These are phyloP conservation scores for Phytophthora kernoviae DNA, from an alignment of 352 stramenopile species.

Conservation along the genomic window DNA sequence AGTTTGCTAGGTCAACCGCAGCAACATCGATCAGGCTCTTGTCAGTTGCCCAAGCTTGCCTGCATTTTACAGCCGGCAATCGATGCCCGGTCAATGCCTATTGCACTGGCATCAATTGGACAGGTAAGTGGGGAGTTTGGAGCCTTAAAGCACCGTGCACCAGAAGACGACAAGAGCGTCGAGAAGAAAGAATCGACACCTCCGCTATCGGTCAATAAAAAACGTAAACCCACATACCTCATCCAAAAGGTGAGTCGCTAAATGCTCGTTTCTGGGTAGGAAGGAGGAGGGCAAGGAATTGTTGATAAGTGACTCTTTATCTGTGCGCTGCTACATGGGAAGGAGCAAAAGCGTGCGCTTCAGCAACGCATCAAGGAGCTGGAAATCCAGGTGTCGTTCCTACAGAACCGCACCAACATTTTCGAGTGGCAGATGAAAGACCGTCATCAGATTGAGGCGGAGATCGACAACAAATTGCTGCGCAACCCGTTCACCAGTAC, in stretches of 20 bases:
- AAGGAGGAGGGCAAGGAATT: too few relatives aligned
- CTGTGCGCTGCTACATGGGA: conserved; percentile 10
- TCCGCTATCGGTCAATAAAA: conserved; percentile 17
- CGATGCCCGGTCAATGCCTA: too few relatives aligned
- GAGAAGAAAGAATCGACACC: conserved; percentile 1
- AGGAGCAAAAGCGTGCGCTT: conserved; percentile 45
- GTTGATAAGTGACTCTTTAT: not conserved
- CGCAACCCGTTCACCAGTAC: conserved; percentile 37
- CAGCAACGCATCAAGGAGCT: conserved; percentile 39
- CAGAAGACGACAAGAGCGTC: conserved; percentile 16
- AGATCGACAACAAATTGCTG: conserved; percentile 41
- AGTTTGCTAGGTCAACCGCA: too few relatives aligned
- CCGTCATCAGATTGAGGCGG: conserved; percentile 24
- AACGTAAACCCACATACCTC: conserved; percentile 48
- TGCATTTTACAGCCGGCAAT: too few relatives aligned
- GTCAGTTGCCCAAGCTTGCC: too few relatives aligned
- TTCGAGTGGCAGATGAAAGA: conserved; percentile 35
- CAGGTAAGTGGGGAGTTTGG: too few relatives aligned
- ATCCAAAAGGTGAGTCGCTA: conserved; percentile 37
- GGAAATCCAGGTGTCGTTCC: conserved; percentile 35
- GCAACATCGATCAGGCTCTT: too few relatives aligned
- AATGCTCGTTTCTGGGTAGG: too few relatives aligned
- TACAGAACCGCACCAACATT: conserved; percentile 34
- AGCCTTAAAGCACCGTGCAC: conserved; percentile 23
- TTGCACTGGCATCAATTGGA: too few relatives aligned